Conservation (phyloP, 345 rosid genomes). For the Laguncularia racemosa region DNA sequence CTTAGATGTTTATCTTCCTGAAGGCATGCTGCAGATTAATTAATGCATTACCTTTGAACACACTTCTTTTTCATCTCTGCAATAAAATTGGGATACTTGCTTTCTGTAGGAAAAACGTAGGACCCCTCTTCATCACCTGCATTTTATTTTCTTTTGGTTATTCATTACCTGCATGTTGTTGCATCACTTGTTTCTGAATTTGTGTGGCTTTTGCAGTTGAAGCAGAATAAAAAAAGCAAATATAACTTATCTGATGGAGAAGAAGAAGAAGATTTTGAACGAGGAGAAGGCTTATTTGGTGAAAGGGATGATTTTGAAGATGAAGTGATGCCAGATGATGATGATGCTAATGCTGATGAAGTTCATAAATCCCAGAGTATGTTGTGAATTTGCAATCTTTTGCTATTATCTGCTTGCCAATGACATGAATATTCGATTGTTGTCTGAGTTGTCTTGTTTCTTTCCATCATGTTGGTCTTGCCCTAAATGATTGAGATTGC, state of each 20-base stretch:
- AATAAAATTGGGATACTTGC: no score
- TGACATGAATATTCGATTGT: no score
- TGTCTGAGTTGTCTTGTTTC: no score
- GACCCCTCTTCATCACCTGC: no score
- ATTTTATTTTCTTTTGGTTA: background rate
- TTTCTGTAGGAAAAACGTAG: no score
- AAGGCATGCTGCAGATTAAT: no score
- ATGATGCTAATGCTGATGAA: slow-evolving; percentile 26
- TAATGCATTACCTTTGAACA: no score
- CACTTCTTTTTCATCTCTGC: no score
- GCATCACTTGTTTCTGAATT: background rate
- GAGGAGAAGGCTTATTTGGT: slow-evolving; percentile 32
- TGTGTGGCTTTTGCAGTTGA: slow-evolving; percentile 30
- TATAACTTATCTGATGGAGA: slow-evolving; percentile 90
- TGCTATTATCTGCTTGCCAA: background rate
- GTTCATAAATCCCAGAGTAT: slow-evolving; percentile 21
- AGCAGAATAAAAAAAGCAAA: slow-evolving; percentile 54
- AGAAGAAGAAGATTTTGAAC: slow-evolving; percentile 54
- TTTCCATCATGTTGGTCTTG: no score
- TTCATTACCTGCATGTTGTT: background rate
- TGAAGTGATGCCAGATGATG: slow-evolving; percentile 54
- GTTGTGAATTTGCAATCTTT: background rate
- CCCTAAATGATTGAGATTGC: no score
- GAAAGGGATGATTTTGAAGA: slow-evolving; percentile 74
- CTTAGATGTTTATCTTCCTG: no score